Percentiles rank a stretch among this genome's conserved stretches.
These are phyloP conservation scores for Alternaria burnsii DNA, from an alignment of 2,329 filamentous ascomycete species.

Conservation along the genomic window DNA sequence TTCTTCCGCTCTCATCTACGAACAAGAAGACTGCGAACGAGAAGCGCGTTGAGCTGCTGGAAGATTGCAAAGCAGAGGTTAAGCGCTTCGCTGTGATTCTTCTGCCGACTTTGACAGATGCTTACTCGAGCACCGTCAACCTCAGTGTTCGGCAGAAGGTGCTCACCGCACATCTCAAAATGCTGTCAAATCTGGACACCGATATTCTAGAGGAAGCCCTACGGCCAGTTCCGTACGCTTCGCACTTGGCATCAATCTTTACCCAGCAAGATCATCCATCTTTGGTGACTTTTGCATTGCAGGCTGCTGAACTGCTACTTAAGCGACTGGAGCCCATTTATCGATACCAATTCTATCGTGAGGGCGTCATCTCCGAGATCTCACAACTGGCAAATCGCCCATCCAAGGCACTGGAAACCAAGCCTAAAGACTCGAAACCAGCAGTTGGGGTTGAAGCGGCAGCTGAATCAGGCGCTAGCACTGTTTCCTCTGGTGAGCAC, in stretches of 20 bases:
- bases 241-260: slow-evolving; percentile 91
- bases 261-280: slow-evolving; percentile 93
- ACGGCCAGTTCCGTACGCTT: slow-evolving; percentile 89
- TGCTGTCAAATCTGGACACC: slow-evolving; percentile 93
- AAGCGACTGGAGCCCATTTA: slow-evolving; percentile 87
- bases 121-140: slow-evolving; percentile 97
- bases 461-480: slow-evolving; percentile 35
- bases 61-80: slow-evolving; percentile 84
- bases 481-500: slow-evolving; percentile 35
- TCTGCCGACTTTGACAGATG: slow-evolving; percentile 93
- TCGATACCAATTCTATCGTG: slow-evolving; percentile 94
- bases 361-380: slow-evolving; percentile 94
- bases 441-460: slow-evolving; percentile 35
- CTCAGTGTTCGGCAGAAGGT: slow-evolving; percentile 94
- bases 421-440: slow-evolving; percentile 39
- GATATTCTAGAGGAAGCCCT: slow-evolving; percentile 85
- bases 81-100: slow-evolving; percentile 92
- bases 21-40: slow-evolving; percentile 72
- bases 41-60: slow-evolving; percentile 81
- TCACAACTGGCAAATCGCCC: slow-evolving; percentile 73
- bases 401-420: slow-evolving; percentile 41
- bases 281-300: slow-evolving; percentile 84
- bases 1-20: slow-evolving; percentile 53
- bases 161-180: slow-evolving; percentile 93
- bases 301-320: slow-evolving; percentile 87